Base-by-base conservation (phyloP, 2,329 filamentous ascomycete species). In the Xylaria digitata region DNA sequence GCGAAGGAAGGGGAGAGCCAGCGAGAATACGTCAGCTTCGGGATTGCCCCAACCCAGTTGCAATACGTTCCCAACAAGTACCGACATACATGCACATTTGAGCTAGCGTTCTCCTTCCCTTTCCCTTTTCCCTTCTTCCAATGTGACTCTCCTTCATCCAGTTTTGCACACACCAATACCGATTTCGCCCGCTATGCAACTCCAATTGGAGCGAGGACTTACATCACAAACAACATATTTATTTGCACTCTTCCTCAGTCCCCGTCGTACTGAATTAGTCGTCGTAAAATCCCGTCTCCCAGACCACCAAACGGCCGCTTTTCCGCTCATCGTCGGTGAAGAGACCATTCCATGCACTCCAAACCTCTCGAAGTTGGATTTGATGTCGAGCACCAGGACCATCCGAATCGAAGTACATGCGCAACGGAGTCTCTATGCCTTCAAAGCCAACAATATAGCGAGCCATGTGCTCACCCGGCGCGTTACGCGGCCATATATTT, bases 291-390 rank as follows among this genome's bases (percentile, higher is more conserved):
- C 75, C 75, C 1, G 76, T 78, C 46, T 73, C 73, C 88, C 88
- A 90, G 19, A 90, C 86, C 32, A 89, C 80, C 70, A 90, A 79
- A 68, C 81, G 80, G 0, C 88, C 88, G 1, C 80, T 76, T 63
- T 88, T 82, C 61, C 87, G 80, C 78, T 80, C 83, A 74, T 90
- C 88, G 75, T 90, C 88, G 69, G 86, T 87, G 75, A 89, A 89
- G 54, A 87, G 78, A 11, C 87, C 88, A 73, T 90, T 90, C 78
- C 84, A 87, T 2, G 80, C 83, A 45, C 80, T 79, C 88, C 87
- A 90, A 7, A 83, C 85, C 69, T 82, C 81, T 13, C 67, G 80
- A 9, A 86, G 73, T 63, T 72, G 70, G n/a, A 84, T 79, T 2
- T 80, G 82, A 32, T 84, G 77, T 0, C 77, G 75, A n/a, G 73